Percentiles rank a stretch among this genome's conserved stretches.
phyloP scores from a whole-genome alignment of 129 eudicot species.

The Chrysanthemum seticuspe region DNA sequence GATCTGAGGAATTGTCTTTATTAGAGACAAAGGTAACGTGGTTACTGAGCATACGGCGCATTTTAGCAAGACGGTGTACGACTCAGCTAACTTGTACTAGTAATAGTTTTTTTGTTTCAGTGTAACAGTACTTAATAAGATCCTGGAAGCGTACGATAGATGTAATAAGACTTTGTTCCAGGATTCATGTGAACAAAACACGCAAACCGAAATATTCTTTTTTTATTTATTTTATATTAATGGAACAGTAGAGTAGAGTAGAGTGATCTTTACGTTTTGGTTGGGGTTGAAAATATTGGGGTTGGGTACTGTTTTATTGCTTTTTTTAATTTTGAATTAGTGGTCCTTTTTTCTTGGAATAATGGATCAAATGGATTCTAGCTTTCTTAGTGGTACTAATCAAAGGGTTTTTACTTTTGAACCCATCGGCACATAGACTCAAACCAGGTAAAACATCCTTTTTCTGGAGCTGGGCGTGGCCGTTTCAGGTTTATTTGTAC shows the following conservation, averaged over 20 bases:
- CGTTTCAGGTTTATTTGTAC: too few species aligned
- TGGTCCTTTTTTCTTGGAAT: too few species aligned
- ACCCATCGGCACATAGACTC: too few species aligned
- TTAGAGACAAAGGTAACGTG: constrained; percentile 28
- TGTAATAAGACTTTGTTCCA: constrained; percentile 4
- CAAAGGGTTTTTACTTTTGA: too few species aligned
- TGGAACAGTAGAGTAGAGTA: background rate
- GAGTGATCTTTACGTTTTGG: constrained; percentile 7
- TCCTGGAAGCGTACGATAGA: background rate
- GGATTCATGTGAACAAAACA: constrained; percentile 17
- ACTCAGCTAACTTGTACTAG: background rate
- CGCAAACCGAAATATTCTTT: constrained; percentile 28
- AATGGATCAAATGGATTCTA: background rate
- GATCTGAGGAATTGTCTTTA: constrained; percentile 20
- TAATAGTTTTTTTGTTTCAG: background rate
- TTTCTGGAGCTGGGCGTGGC: too few species aligned
- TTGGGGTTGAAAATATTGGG: background rate
- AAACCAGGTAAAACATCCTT: too few species aligned
- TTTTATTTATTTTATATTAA: background rate
- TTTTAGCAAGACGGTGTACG: constrained; percentile 19
- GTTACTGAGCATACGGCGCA: constrained; percentile 36
- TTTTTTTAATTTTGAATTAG: too few species aligned
- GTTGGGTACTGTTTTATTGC: too few species aligned
- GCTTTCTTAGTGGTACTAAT: background rate
- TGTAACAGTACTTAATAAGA: background rate